phyloP scores from a whole-genome alignment of 345 rosid genomes.

The thale cress (Arabidopsis thaliana) region TAIR10.1 NC_003075.7:9377001-9377500 shows the following conservation, averaged over 20 bases:
- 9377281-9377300: slow-evolving; percentile 71
- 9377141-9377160: slow-evolving; percentile 22
- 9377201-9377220: slow-evolving; percentile 34
- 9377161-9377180: slow-evolving; percentile 19
- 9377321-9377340: slow-evolving; percentile 95
- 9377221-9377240: slow-evolving; percentile 47
- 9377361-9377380: slow-evolving; percentile 87
- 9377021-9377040: background rate
- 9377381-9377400: slow-evolving; percentile 99
- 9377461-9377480: slow-evolving; percentile 85
- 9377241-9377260: slow-evolving; percentile 47
- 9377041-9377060: slow-evolving; percentile 30
- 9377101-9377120: background rate
- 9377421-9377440: slow-evolving; percentile 74
- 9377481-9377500: slow-evolving; percentile 81
- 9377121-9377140: slow-evolving; percentile 18
- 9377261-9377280: slow-evolving; percentile 43
- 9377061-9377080: slow-evolving; percentile 22
- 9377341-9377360: slow-evolving; percentile 82
- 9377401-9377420: slow-evolving; percentile 89
- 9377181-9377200: slow-evolving; percentile 4
- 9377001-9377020: slow-evolving; percentile 10
- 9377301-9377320: slow-evolving; percentile 94
- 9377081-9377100: slow-evolving; percentile 27
- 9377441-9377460: slow-evolving; percentile 95